A percentile compares a stretch with the other conserved stretches of the same genome.
Evolutionary conservation across 176 grass and related monocot species (phyloP).

Genomic region (Tillandsia fasciculata): DNA sequence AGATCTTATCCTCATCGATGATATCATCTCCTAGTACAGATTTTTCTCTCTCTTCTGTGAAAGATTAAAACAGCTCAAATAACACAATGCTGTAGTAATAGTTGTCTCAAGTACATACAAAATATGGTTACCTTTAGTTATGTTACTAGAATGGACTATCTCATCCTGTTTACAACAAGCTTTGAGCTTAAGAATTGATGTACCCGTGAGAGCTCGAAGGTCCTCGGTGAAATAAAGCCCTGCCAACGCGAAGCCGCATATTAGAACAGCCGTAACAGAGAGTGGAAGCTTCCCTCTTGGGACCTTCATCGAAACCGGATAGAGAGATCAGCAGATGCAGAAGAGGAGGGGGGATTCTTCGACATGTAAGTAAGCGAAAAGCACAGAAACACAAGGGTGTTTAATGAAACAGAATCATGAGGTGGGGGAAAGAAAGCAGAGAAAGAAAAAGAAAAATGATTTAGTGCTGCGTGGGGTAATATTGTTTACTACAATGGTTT

Average conservation of each 20-base stretch:
- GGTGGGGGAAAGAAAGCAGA: background rate
- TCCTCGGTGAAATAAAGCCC: constrained; percentile 77
- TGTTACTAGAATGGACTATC: constrained; percentile 24
- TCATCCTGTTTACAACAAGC: constrained; percentile 26
- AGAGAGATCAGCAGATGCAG: constrained; percentile 8
- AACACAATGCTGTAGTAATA: background rate
- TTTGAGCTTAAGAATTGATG: constrained; percentile 28
- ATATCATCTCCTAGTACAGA: background rate
- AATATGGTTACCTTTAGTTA: constrained; percentile 6
- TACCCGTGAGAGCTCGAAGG: constrained; percentile 47
- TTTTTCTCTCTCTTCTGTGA: constrained; percentile 22
- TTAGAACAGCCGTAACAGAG: constrained; percentile 47
- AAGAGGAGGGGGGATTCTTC: background rate
- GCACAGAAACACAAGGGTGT: constrained; percentile 8
- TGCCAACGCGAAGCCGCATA: constrained; percentile 42
- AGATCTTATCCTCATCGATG: constrained; percentile 9
- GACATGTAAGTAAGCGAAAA: constrained; percentile 10
- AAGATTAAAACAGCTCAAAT: background rate
- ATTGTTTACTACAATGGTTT: constrained; percentile 11
- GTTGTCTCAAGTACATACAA: background rate
- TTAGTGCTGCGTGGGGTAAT: background rate
- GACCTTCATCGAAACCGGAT: constrained; percentile 31
- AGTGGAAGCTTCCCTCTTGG: constrained; percentile 36
- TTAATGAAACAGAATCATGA: constrained; percentile 14
- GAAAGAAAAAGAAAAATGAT: constrained; percentile 5